Base-by-base conservation (phyloP, 2,329 filamentous ascomycete genomes). In the Diaporthe citri region DNA sequence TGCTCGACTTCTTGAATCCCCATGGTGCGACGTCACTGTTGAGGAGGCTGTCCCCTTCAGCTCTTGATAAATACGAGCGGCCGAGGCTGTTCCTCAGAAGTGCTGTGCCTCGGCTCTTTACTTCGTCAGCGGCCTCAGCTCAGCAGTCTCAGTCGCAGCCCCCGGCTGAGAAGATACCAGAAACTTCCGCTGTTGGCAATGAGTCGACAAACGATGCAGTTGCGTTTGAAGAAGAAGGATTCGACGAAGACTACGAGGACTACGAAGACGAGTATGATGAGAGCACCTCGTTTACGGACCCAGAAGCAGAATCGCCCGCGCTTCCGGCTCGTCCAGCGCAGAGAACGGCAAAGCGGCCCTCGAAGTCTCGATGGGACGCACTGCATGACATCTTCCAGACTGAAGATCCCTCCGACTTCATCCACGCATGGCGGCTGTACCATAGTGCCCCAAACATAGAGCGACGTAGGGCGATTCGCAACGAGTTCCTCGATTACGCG, bases 1-100 rank as follows among this genome's bases (percentile, higher is more conserved):
- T 89, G 64, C 86, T 91, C 80, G 89, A 91, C 80, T 91, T 91
- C 72, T 81, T 91, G 12, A 90, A 90, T 71, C 89, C 89, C 7
- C 85, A 79, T 46, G 85, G 85, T 13, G 84, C 87, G 15, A 74
- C 86, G 17, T 81, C 84, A 20, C 81, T 88, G 7, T 78, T 89
- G 75, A 85, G 85, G 56, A 84, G 84, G 39, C 78, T 82, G 66
- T 78, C 77, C 13, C 78, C 78, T 1, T 76, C 72, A 8, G 60
- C 77, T 2, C 39, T 74, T 13, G 76, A 78, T 46, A 77, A 77
- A 4, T 72, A 79, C 39, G 78, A 79, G 34, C 57, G 76, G 17
- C 71, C 73, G 34, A 71, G 76, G 57, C 39, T 71, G 28, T 73
- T 73, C 46, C 73, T 76, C 17, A 55, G 64, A 34, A 66, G 75